Base-by-base conservation (phyloP, 2,329 filamentous ascomycete species). In the Diaporthe sp. region DNA sequence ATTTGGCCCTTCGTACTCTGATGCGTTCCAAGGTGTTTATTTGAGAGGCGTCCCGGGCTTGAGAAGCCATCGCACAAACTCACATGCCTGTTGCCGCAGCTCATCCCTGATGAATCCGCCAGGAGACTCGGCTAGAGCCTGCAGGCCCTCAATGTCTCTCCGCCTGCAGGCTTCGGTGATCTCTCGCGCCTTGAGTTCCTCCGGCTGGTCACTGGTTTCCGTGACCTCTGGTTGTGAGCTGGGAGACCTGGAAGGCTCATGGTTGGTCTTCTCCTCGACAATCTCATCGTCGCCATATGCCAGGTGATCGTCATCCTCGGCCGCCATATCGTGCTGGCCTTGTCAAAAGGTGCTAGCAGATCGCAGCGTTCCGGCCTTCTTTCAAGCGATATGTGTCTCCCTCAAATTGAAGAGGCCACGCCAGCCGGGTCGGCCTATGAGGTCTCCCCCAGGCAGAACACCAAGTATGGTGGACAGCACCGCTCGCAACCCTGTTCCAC, bases 51-150 rank as follows among this genome's bases (percentile, higher is more conserved):
- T n/a, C 52, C 50, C 60, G 42, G n/a, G 58, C 10, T 28, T 28
- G 74, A 64, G 10, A 74, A 45, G 12, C 19, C n/a, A 22, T n/a
- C 19, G 19, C 25, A 60, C 22, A 54, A 66, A 90, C 94, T 84
- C 90, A 97, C 96, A 98, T 78, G 94, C 95, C 82, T 87, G 85
- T 80, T 90, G 89, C 78, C 96, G 92, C 77, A 97, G 83, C 38
- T 87, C 84, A 81, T 95, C 93, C 28, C 87, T 88, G 73, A 95
- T 80, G 76, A 95, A 88, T 25, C 93, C 93, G n/a, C 92, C 93
- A 71, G 86, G 84, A 1, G 91, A 90, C 69, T 89, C 88, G 52
- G 93, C 92, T 75, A 93, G 85, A 17, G 80, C 80, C 75, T 89
- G 86, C 72, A 95, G 86, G 57, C 84, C 83, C 47, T 87, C 83